phyloP scores from a whole-genome alignment of 2,329 filamentous ascomycete species.

The Cercospora citrullina region DNA sequence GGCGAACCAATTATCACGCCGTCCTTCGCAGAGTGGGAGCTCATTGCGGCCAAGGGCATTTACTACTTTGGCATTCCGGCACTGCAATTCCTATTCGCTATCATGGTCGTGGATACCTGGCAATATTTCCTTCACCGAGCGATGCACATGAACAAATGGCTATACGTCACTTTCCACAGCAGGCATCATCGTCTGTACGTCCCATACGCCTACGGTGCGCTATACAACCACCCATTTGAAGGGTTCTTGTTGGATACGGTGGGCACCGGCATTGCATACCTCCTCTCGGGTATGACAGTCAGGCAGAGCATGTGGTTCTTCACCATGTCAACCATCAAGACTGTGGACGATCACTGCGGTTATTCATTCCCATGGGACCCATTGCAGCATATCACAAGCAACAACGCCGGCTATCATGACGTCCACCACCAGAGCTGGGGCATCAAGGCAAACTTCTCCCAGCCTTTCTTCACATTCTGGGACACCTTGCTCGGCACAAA shows the following conservation, averaged over 20 bases:
- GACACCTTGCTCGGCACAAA: constrained; percentile 78
- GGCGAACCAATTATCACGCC: constrained; percentile 58
- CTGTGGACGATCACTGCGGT: constrained; percentile 95
- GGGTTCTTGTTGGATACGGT: constrained; percentile 91
- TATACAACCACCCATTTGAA: constrained; percentile 96
- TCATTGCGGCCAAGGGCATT: constrained; percentile 69
- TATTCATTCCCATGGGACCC: constrained; percentile 96
- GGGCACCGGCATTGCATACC: constrained; percentile 80
- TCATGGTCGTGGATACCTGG: constrained; percentile 87
- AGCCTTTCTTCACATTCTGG: constrained; percentile 96
- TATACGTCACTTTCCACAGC: constrained; percentile 92
- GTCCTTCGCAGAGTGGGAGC: constrained; percentile 81
- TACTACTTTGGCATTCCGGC: constrained; percentile 78
- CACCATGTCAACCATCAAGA: constrained; percentile 86
- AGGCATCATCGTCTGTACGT: constrained; percentile 96
- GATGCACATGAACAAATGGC: constrained; percentile 97
- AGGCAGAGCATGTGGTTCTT: constrained; percentile 91
- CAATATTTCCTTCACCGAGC: constrained; percentile 95
- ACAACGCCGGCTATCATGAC: constrained; percentile 96
- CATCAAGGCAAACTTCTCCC: constrained; percentile 84
- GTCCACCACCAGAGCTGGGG: constrained; percentile 99
- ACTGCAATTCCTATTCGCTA: constrained; percentile 73
- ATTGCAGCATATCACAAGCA: constrained; percentile 84
- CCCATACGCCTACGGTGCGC: constrained; percentile 91
- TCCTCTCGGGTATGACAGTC: constrained; percentile 76